Percentiles rank a stretch among this genome's conserved stretches.
Evolutionary conservation across 495 filamentous ascomycete species (phyloP).

Genomic region (Endocarpon pusillum): DNA sequence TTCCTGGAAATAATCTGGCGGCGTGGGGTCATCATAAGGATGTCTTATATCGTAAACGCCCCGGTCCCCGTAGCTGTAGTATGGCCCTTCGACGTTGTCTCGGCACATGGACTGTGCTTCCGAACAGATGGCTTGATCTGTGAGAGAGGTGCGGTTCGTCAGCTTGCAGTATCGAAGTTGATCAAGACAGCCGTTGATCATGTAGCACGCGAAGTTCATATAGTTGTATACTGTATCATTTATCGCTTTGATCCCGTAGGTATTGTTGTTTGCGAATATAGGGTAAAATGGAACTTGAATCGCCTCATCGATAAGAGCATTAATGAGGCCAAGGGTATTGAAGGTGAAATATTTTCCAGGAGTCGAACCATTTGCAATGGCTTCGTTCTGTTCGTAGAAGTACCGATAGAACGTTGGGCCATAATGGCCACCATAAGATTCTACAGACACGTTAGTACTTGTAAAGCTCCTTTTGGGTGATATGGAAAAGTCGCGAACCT

Average conservation of each 20-base stretch:
- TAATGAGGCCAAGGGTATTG: conserved; percentile 21
- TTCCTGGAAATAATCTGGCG: conserved; percentile 26
- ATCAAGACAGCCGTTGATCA: conserved; percentile 22
- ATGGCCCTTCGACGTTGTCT: conserved; percentile 25
- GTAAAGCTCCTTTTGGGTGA: no score
- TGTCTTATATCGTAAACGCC: conserved; percentile 38
- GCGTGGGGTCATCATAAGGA: conserved; percentile 27
- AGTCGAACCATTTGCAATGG: conserved; percentile 28
- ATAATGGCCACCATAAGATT: conserved; percentile 29
- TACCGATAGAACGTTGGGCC: conserved; percentile 37
- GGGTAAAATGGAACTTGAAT: conserved; percentile 44
- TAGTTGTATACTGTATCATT: conserved; percentile 25
- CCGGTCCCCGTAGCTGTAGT: conserved; percentile 25
- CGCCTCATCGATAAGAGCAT: conserved; percentile 39
- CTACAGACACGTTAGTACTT: no score
- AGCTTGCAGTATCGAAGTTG: conserved; percentile 23
- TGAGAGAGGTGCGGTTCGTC: conserved; percentile 18
- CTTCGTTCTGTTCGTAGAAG: conserved; percentile 44
- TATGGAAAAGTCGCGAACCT: no score
- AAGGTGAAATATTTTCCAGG: conserved; percentile 36
- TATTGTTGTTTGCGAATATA: conserved; percentile 41
- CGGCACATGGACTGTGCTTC: conserved; percentile 26
- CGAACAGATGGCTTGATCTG: conserved; percentile 18
- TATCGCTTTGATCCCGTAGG: conserved; percentile 42
- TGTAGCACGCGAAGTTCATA: conserved; percentile 19